Conservation (phyloP, 202 grass and related monocot genomes). For the Miscanthus sacchariflorus region DNA sequence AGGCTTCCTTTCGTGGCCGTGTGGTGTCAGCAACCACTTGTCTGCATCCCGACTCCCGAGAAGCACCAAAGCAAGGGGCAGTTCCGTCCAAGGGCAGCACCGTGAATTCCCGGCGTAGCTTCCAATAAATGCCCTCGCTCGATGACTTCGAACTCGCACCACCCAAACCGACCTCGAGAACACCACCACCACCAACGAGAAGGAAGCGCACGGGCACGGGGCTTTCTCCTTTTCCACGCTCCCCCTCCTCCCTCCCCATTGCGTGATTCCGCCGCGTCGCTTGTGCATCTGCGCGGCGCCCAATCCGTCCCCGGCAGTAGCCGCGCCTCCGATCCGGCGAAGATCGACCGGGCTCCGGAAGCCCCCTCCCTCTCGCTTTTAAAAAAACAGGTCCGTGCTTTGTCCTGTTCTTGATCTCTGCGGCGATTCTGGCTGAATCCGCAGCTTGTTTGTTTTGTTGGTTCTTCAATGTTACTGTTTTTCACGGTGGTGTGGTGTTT, state of each 20-base stretch:
- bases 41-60: too few relatives aligned
- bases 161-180: background rate
- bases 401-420: background rate
- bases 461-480: background rate
- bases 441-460: conserved; percentile 6
- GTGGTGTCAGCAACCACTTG: background rate
- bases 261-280: conserved; percentile 10
- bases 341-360: background rate
- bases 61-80: background rate
- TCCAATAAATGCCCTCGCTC: conserved; percentile 41
- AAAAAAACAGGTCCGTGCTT: conserved; percentile 32
- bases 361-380: too few relatives aligned
- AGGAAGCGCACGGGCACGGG: background rate
- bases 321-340: background rate
- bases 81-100: conserved; percentile 29
- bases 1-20: background rate
- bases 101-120: conserved; percentile 22
- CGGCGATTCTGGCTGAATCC: background rate
- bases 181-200: background rate
- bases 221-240: background rate
- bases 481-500: background rate
- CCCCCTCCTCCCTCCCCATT: background rate
- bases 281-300: conserved; percentile 34
- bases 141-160: conserved; percentile 16
- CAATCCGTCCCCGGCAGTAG: background rate